Conservation (phyloP, 495 filamentous ascomycete species). For the Penicillium atrosanguineum region DNA sequence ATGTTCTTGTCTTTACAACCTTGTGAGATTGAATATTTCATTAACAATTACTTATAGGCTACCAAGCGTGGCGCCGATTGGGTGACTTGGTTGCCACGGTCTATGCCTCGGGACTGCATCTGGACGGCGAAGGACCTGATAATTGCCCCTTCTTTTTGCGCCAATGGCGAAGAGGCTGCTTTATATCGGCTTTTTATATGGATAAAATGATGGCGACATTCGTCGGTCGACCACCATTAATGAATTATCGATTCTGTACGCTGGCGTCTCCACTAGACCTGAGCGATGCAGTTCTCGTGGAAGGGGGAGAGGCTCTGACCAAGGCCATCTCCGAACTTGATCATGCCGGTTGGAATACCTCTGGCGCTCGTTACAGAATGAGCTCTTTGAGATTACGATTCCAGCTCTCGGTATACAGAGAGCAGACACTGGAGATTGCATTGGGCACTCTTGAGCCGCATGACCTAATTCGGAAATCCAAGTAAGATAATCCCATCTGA, state of each 20-base stretch:
- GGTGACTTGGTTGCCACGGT: constrained; percentile 51
- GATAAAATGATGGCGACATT: constrained; percentile 55
- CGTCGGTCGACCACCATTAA: constrained; percentile 54
- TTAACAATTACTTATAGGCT: constrained; percentile 29
- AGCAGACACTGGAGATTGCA: constrained; percentile 60
- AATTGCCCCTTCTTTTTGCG: constrained; percentile 51
- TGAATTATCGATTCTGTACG: constrained; percentile 54
- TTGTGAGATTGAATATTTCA: constrained; percentile 1
- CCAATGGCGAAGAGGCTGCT: constrained; percentile 51
- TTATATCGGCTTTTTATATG: constrained; percentile 49
- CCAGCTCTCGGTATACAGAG: constrained; percentile 46
- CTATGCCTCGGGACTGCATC: constrained; percentile 59
- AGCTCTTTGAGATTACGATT: constrained; percentile 50
- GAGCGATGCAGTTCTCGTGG: constrained; percentile 49
- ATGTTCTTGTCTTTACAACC: constrained; percentile 23
- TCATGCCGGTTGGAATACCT: constrained; percentile 52
- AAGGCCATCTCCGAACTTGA: constrained; percentile 46
- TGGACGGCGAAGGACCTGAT: constrained; percentile 41
- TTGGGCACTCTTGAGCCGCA: constrained; percentile 41
- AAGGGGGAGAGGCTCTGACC: constrained; percentile 42
- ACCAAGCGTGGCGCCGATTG: constrained; percentile 52
- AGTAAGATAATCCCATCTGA: constrained; percentile 28
- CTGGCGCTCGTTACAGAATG: constrained; percentile 34
- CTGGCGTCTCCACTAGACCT: constrained; percentile 57
- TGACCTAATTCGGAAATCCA: constrained; percentile 43